Base-by-base conservation (phyloP, 768 basidiomycete genomes). In the Termitomyces sp. region DNA sequence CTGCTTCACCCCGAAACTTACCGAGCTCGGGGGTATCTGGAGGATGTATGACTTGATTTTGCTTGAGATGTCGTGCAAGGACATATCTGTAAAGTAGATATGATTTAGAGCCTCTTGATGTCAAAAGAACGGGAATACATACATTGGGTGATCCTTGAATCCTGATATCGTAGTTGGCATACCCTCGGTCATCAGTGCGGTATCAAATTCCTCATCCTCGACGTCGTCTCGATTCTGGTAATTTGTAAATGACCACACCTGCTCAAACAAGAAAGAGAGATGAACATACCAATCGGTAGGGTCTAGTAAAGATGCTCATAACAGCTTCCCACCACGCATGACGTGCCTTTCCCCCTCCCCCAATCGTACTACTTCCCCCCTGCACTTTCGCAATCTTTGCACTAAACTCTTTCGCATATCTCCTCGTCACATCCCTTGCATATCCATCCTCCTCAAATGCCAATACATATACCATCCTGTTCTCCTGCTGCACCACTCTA, bases 131-230 rank as follows among this genome's bases (percentile, higher is more conserved):
- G 20, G 54, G 31, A 36, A 55, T 16, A 72, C 87, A 53, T 66
- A 96, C 89, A 96, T 68, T 5, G 95, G 94, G 73, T 99, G 97
- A 66, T 93, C 89, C 70, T 98, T 98, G 83, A 98, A 98, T 2
- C 94, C 97, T 31, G 81, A 78, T 56, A 98, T 80, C 12, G 89
- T 88, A 18, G 86, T 88, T 0, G 97, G 97, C 94, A 99, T 97
- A 27, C 89, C 93, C 73, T 96, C 95, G 49, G 81, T 87, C 69
- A 91, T 70, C 68, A 93, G 89, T 59, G 84, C 84, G 0, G 76
- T 76, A 59, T 89, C 79, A 24, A 99, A 76, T 72, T 97, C 93
- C 27, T 91, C 89, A 65, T 98, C 94, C 73, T 99, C 97, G 6
- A 91, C 70, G 63, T 96, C 92, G 70, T 98, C 96, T 61, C 97